Conservation (phyloP, 768 basidiomycete species). For the Mycena pura region DNA sequence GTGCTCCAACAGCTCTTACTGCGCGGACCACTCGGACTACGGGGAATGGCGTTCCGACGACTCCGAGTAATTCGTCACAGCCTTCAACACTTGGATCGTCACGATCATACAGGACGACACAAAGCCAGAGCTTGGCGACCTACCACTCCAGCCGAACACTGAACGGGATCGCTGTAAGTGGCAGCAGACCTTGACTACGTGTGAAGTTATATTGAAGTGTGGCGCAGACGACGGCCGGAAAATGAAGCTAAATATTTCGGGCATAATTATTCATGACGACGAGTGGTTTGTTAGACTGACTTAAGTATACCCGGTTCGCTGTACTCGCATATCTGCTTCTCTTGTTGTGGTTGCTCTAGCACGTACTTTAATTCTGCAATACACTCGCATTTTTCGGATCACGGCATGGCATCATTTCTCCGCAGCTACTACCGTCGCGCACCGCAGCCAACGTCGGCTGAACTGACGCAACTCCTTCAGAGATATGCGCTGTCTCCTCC, state of each 20-base stretch:
- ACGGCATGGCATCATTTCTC: not conserved
- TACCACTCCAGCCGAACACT: constrained; percentile 80
- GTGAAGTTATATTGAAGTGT: not conserved
- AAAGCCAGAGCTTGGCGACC: constrained; percentile 72
- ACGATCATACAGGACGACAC: constrained; percentile 71
- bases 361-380: constrained; percentile 28
- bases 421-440: constrained; percentile 39
- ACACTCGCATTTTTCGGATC: constrained; percentile 13
- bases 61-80: constrained; percentile 62
- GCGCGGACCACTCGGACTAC: constrained; percentile 72
- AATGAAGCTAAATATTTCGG: constrained; percentile 25
- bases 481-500: constrained; percentile 68
- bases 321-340: constrained; percentile 28
- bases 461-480: constrained; percentile 65
- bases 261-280: constrained; percentile 32
- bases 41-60: constrained; percentile 57
- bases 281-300: constrained; percentile 17
- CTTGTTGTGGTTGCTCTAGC: constrained; percentile 26
- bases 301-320: constrained; percentile 26
- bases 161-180: constrained; percentile 71
- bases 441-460: constrained; percentile 56
- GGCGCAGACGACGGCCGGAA: constrained; percentile 24
- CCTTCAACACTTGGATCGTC: constrained; percentile 64
- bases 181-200: not conserved
- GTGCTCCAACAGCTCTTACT: constrained; percentile 86